phyloP scores from a whole-genome alignment of 2,329 filamentous ascomycete species.

The Delphinella strobiligena region DNA sequence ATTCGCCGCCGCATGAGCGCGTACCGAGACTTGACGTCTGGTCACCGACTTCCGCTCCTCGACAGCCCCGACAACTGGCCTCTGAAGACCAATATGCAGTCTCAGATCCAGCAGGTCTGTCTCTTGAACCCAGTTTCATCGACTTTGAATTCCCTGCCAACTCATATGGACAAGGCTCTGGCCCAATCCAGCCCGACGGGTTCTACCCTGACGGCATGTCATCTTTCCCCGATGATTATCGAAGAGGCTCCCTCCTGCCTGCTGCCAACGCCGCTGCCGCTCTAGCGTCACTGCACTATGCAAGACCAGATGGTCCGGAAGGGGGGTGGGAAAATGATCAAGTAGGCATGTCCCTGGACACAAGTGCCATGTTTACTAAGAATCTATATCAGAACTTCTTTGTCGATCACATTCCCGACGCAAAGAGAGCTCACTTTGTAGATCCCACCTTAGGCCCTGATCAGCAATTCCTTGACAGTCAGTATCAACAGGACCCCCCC shows the following conservation, averaged over 20 bases:
- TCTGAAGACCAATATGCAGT: slow-evolving; percentile 14
- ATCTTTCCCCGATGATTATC: slow-evolving; percentile 50
- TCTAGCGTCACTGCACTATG: slow-evolving; percentile 70
- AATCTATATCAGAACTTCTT: slow-evolving; percentile 20
- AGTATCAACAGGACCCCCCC: slow-evolving; percentile 7
- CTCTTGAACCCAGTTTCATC: slow-evolving; percentile 18
- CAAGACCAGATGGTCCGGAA: slow-evolving; percentile 61
- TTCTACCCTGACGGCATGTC: slow-evolving; percentile 14
- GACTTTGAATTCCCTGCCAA: slow-evolving; percentile 18
- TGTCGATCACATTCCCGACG: slow-evolving; percentile 26
- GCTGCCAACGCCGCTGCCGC: slow-evolving; percentile 73
- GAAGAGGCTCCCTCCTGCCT: slow-evolving; percentile 50
- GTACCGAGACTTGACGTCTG: slow-evolving; percentile 27
- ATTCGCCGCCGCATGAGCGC: slow-evolving; percentile 66
- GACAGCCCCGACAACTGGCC: slow-evolving; percentile 6
- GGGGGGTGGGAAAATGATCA: slow-evolving; percentile 67
- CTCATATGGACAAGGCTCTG: slow-evolving; percentile 22
- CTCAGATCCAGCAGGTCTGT: slow-evolving; percentile 25
- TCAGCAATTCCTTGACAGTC: slow-evolving; percentile 12
- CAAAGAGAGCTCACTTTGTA: slow-evolving; percentile 9
- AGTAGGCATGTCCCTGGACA: slow-evolving; percentile 38
- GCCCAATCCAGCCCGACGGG: slow-evolving; percentile 12
- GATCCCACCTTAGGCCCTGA: slow-evolving; percentile 11
- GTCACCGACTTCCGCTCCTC: slow-evolving; percentile 11
- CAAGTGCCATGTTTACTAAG: slow-evolving; percentile 8